Evolutionary conservation across 1,284 basidiomycete genomes (phyloP), one percentile per base, ranked within the genome.

Genomic region (Somion occarium): DNA sequence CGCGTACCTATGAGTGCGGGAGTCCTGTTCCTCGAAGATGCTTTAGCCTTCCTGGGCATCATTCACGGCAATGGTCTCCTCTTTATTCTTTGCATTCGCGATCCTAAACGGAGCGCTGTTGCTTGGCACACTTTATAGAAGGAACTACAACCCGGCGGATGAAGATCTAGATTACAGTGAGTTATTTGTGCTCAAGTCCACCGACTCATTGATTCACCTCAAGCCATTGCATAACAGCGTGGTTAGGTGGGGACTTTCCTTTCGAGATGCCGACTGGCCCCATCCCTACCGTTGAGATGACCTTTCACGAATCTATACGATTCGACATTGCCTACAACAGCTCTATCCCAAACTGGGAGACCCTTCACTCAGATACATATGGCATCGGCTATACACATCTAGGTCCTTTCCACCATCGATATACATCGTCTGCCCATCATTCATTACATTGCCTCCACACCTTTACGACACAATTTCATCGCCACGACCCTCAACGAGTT

Each of bases 401-500:
- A 12, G 44, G 44, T 39, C 50, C 50, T 12, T 51, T 38, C 44
- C 38, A 46, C 44, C 44, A 46, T 38, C 50, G 50, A 1, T 46
- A 23, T 37, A 46, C 41, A 19, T 38, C 50, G 27, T 26, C 44
- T 12, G 50, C 50, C 15, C 45, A 51, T 34, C 50, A 51, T 20
- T 51, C 48, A 5, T 23, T 56, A 24, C 48, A 53, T 7, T 54
- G 55, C 19, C 20, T 49, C 9, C 26, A 41, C 38, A 39, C 20
- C 37, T 38, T 49, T 22, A 23, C 47, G 18, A 12, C 18, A 26
- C 38, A 42, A 22, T 39, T 42, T 37, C 30, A 42, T 37, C 18
- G 24, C n/a, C 37, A 27, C 54, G 59, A 22, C 53, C 43, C 49
- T 49, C 48, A 37, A 46, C 38, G 27, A 51, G 56, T 23, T 55